A percentile compares a stretch with the other conserved stretches of the same genome.
phyloP scores from a whole-genome alignment of 2,329 filamentous ascomycete species.

The Chaetomiaceae sp. region DNA sequence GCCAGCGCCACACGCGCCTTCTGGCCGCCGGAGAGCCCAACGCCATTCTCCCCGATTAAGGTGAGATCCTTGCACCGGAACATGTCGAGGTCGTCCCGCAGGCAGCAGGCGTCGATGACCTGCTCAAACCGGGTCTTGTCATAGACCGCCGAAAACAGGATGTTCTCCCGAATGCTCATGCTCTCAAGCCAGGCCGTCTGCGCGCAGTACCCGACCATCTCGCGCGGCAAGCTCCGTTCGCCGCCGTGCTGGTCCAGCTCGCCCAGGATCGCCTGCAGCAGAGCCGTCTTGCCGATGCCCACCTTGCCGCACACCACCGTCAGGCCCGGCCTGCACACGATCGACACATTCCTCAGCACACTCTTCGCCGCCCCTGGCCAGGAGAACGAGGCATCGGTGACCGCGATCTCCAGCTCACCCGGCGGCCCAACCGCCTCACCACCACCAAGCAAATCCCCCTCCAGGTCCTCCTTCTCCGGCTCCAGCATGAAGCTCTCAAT shows the following conservation, averaged over 20 bases:
- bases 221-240: slow-evolving; percentile 38
- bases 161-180: slow-evolving; percentile 60
- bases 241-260: slow-evolving; percentile 61
- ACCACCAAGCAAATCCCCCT: slow-evolving; percentile 28
- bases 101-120: slow-evolving; percentile 55
- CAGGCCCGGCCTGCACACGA: slow-evolving; percentile 44
- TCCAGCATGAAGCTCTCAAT: slow-evolving; percentile 85
- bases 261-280: slow-evolving; percentile 53
- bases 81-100: slow-evolving; percentile 49
- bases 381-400: slow-evolving; percentile 64
- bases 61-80: slow-evolving; percentile 53
- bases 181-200: slow-evolving; percentile 61
- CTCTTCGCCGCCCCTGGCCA: slow-evolving; percentile 64
- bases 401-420: slow-evolving; percentile 38
- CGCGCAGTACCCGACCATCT: slow-evolving; percentile 50
- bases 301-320: slow-evolving; percentile 54
- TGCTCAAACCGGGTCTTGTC: slow-evolving; percentile 51
- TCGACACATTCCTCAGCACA: slow-evolving; percentile 41
- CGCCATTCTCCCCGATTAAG: slow-evolving; percentile 55
- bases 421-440: slow-evolving; percentile 11
- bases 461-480: slow-evolving; percentile 61
- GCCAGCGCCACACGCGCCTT: slow-evolving; percentile 58
- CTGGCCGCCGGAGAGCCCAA: slow-evolving; percentile 58
- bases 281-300: slow-evolving; percentile 55
- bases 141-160: slow-evolving; percentile 53